Evolutionary conservation across 371 early-diverging fungal genomes (phyloP).

Genomic region (Mucor racemosus): DNA sequence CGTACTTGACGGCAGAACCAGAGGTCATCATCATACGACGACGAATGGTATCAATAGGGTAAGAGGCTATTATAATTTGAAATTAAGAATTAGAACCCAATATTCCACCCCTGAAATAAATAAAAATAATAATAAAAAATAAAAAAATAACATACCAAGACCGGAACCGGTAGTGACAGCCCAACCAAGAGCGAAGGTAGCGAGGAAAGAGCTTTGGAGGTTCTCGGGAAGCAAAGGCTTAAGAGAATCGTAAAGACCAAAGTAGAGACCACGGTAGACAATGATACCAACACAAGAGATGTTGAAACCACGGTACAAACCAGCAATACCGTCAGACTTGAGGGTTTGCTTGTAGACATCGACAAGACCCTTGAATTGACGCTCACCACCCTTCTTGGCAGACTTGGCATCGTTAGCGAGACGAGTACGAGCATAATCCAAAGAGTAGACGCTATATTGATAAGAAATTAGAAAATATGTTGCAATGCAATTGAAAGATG

Average conservation of each 20-base stretch:
- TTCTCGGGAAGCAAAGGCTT: slow-evolving; percentile 65
- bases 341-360: slow-evolving; percentile 76
- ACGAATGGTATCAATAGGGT: slow-evolving; percentile 93
- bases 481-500: background rate
- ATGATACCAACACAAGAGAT: slow-evolving; percentile 77
- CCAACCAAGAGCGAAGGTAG: slow-evolving; percentile 72
- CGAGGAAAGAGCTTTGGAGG: slow-evolving; percentile 60
- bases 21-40: slow-evolving; percentile 91
- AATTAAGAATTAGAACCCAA: background rate
- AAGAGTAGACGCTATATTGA: slow-evolving; percentile 62
- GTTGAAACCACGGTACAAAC: slow-evolving; percentile 82
- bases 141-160: slow-evolving; percentile 39
- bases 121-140: background rate
- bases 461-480: background rate
- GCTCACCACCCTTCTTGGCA: slow-evolving; percentile 67
- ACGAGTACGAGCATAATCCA: slow-evolving; percentile 88
- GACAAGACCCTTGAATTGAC: slow-evolving; percentile 77
- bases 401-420: slow-evolving; percentile 78
- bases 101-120: background rate
- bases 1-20: slow-evolving; percentile 79
- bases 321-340: slow-evolving; percentile 68
- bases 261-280: slow-evolving; percentile 81
- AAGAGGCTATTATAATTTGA: slow-evolving; percentile 51
- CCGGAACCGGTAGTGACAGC: slow-evolving; percentile 74
- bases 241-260: slow-evolving; percentile 81